Conservation (phyloP, 2,329 filamentous ascomycete genomes). For the Aspergillus fijiensis region DNA sequence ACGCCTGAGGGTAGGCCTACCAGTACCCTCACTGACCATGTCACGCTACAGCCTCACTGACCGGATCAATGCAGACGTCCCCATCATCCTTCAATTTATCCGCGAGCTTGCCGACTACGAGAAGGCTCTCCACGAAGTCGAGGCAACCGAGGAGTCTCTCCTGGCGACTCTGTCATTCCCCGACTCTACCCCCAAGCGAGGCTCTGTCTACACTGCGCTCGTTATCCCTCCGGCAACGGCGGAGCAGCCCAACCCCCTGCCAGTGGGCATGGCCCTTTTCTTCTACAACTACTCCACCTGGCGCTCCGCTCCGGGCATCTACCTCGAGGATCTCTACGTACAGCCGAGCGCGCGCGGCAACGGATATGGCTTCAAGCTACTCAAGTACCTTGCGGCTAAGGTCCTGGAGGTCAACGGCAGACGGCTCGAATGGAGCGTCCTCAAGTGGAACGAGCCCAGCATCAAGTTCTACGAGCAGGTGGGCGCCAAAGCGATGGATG, state of each 20-base stretch:
- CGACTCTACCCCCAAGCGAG: conserved; percentile 46
- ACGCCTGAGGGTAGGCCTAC: conserved; percentile 38
- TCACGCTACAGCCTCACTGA: conserved; percentile 6
- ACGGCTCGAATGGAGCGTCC: conserved; percentile 83
- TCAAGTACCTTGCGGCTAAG: conserved; percentile 77
- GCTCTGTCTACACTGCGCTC: conserved; percentile 73
- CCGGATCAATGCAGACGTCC: conserved; percentile 61
- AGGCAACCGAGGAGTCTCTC: conserved; percentile 75
- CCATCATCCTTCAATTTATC: conserved; percentile 77
- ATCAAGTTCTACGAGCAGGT: conserved; percentile 73
- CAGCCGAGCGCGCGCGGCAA: conserved; percentile 66
- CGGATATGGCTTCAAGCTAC: conserved; percentile 75
- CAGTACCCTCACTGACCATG: neutral
- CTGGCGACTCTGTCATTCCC: conserved; percentile 76
- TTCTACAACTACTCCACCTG: conserved; percentile 97
- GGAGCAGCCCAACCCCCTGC: conserved; percentile 31
- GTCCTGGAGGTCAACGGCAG: conserved; percentile 69
- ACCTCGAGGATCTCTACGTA: conserved; percentile 92
- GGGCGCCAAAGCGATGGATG: conserved; percentile 47
- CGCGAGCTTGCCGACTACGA: conserved; percentile 86
- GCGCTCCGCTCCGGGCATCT: conserved; percentile 82
- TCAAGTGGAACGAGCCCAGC: conserved; percentile 90
- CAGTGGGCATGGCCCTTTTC: conserved; percentile 81
- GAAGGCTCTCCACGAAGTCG: conserved; percentile 68
- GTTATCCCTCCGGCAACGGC: conserved; percentile 55